Evolutionary conservation across 2,329 filamentous ascomycete species (phyloP).

Genomic region (Fusarium irregulare): DNA sequence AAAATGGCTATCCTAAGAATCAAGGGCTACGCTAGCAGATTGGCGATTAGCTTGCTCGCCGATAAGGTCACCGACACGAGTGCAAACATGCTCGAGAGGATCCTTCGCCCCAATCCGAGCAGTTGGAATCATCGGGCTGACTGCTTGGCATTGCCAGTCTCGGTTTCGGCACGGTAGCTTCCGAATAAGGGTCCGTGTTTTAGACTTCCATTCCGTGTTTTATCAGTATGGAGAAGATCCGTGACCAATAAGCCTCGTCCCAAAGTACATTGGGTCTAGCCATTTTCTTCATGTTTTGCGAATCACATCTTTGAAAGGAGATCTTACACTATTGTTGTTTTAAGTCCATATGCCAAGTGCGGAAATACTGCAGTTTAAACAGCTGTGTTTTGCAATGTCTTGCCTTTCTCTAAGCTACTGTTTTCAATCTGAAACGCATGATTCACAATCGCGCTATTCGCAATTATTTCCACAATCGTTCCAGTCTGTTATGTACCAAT

Average conservation of each 20-base stretch:
- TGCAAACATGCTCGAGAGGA: no score
- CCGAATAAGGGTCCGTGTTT: background rate
- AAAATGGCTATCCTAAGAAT: no score
- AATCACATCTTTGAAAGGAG: background rate
- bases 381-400: background rate
- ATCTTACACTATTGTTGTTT: background rate
- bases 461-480: background rate
- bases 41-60: no score
- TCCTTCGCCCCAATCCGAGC: background rate
- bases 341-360: background rate
- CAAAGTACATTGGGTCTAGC: background rate
- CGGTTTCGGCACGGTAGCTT: background rate
- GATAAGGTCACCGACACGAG: no score
- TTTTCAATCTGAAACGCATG: background rate
- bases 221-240: background rate
- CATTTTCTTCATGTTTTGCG: background rate
- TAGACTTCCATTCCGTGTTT: background rate
- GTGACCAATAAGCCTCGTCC: background rate
- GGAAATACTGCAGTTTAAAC: background rate
- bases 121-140: background rate
- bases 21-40: no score
- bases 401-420: background rate
- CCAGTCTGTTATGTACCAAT: background rate
- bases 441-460: background rate
- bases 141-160: background rate